phyloP scores from a whole-genome alignment of 2,329 filamentous ascomycete species.

The Ilyonectria sp. region DNA sequence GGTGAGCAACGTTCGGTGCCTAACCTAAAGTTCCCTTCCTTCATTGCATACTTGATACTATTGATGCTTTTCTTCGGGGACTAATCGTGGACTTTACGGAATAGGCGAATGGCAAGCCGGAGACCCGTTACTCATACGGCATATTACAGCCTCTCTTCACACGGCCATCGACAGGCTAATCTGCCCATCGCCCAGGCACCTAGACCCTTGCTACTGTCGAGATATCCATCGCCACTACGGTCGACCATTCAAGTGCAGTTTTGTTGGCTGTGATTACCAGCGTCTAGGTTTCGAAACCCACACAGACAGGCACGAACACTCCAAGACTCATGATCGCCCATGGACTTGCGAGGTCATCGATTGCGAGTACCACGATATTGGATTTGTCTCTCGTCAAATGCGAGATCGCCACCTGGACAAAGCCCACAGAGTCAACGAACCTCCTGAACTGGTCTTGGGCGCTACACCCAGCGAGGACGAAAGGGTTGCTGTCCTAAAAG shows the following conservation, averaged over 20 bases:
- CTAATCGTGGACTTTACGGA: too few relatives aligned
- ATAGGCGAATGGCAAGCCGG: too few relatives aligned
- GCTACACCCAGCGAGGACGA: not conserved
- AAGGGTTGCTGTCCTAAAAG: not conserved
- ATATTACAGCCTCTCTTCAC: too few relatives aligned
- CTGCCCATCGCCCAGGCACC: too few relatives aligned
- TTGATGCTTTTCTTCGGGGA: too few relatives aligned
- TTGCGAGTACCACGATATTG: slow-evolving; percentile 41
- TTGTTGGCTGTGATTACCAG: slow-evolving; percentile 3
- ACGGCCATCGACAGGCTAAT: too few relatives aligned
- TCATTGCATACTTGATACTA: too few relatives aligned
- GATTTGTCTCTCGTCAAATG: slow-evolving; percentile 44
- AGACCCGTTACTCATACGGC: too few relatives aligned
- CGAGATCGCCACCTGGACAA: slow-evolving; percentile 39
- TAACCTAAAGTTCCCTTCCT: too few relatives aligned
- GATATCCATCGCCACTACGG: slow-evolving; percentile 20
- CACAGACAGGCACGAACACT: not conserved
- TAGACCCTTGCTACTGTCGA: too few relatives aligned
- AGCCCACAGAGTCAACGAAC: slow-evolving; percentile 12
- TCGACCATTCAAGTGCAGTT: slow-evolving; percentile 17
- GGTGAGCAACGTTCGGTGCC: too few relatives aligned
- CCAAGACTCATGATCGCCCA: slow-evolving; percentile 25
- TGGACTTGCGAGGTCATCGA: slow-evolving; percentile 43
- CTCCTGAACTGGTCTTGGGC: not conserved
- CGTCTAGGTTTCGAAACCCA: not conserved